Base-by-base conservation (phyloP, 768 basidiomycete species). In the Russula griseocarnosa region DNA sequence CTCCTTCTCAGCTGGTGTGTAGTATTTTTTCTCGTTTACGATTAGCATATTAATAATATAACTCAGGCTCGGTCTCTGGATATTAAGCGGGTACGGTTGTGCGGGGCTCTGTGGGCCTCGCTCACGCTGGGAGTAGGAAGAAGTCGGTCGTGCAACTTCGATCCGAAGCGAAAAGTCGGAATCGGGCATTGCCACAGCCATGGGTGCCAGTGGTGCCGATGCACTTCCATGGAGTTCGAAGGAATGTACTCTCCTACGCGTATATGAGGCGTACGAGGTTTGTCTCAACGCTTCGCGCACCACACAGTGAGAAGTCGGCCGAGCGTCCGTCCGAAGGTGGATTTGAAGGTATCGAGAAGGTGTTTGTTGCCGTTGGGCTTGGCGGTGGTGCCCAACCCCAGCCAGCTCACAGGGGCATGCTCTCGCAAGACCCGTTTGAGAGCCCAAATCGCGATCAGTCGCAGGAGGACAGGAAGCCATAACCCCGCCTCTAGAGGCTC, bases 51-150 rank as follows among this genome's bases (percentile, higher is more conserved):
- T 18, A 30, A 51, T 63, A 5, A 32, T 20, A 36, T 1, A 26
- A 5, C 59, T 18, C 68, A 90, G 89, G 83, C 72, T 90, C 55
- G 88, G n/a, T n/a, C 79, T 95, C 20, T 94, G 91, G 91, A 70
- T 88, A 57, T 75, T 90, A 68, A 89, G 87, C 54, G 88, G 86
- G 51, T 82, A 90, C 62, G 83, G 83, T 62, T 88, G 87, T 53
- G 91, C 84, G 55, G 90, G 92, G n/a, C 72, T 93, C 16, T 91
- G 90, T 73, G 91, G 92, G 50, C 92, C 92, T 13, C 84, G 89
- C 16, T 83, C 85, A 69, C 81, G 87, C 67, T 91, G 90, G 91
- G 91, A 93, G 71, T 91, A 93, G 76, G 83, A 87, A 55, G 84
- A 85, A 26, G 79, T 77, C 16, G 86, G 88, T 71, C 87, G 87